These are phyloP conservation scores for Yamadazyma atlantica DNA, from an alignment of 1,139 yeast species.

Conservation along the genomic window DNA sequence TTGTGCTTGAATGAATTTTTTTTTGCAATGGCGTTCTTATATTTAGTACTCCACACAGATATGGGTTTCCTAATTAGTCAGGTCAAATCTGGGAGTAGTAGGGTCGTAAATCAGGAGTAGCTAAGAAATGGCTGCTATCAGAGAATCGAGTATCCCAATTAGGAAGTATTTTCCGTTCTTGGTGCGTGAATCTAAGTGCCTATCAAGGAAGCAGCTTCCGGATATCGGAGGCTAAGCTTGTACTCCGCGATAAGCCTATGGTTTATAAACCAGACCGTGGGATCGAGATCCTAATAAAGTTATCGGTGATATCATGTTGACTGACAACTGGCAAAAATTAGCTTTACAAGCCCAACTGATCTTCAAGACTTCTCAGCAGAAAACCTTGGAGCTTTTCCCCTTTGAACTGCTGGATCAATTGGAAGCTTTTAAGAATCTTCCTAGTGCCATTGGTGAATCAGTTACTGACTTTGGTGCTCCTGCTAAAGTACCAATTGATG, in stretches of 20 bases:
- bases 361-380: slow-evolving; percentile 14
- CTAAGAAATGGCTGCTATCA: no score
- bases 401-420: slow-evolving; percentile 16
- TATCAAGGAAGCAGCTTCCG: neutral
- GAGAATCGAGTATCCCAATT: no score
- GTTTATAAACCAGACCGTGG: neutral
- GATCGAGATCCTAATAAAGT: neutral
- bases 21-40: neutral
- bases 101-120: no score
- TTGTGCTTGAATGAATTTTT: neutral
- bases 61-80: neutral
- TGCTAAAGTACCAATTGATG: slow-evolving; percentile 19
- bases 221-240: neutral
- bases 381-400: slow-evolving; percentile 21
- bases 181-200: neutral
- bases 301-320: slow-evolving; percentile 12
- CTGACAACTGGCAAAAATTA: slow-evolving; percentile 18
- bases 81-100: no score
- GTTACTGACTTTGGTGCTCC: slow-evolving; percentile 23
- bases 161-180: no score
- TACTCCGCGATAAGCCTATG: neutral
- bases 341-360: slow-evolving; percentile 17
- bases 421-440: slow-evolving; percentile 15
- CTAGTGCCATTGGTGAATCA: slow-evolving; percentile 20
- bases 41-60: no score